phyloP scores from a whole-genome alignment of 306 rosid genomes.

The Erythrophleum fordii region DNA sequence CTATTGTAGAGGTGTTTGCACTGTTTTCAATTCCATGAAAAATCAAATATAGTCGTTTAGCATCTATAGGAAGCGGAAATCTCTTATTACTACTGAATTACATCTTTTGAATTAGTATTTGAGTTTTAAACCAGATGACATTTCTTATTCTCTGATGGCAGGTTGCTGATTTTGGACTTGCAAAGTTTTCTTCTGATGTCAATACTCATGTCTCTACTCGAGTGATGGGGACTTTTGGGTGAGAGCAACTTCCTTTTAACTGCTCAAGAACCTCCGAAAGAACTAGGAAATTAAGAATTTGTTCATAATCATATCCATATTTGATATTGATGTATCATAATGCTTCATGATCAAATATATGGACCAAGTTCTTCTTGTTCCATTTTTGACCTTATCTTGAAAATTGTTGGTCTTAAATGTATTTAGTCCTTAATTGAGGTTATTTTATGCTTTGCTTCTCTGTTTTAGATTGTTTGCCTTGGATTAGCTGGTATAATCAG shows the following conservation, averaged over 20 bases:
- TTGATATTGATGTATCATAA: not conserved
- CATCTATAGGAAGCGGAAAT: not conserved
- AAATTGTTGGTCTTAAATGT: not conserved
- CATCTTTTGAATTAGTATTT: not conserved
- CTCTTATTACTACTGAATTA: not conserved
- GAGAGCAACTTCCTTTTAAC: slow-evolving; percentile 42
- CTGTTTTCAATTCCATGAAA: slow-evolving; percentile 2
- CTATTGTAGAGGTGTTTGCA: not conserved
- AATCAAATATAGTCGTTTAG: not conserved
- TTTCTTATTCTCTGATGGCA: slow-evolving; percentile 37
- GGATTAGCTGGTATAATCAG: not conserved
- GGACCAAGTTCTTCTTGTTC: not conserved
- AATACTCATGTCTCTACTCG: slow-evolving; percentile 96
- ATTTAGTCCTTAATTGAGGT: not conserved
- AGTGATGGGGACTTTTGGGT: slow-evolving; percentile 99
- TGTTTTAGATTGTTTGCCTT: not conserved
- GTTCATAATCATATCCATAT: not conserved
- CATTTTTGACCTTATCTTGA: not conserved
- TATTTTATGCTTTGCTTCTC: not conserved
- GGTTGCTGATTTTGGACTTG: slow-evolving; percentile 99
- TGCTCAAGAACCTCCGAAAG: slow-evolving; percentile 29
- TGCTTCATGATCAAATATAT: not conserved
- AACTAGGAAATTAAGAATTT: not conserved
- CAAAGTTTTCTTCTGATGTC: slow-evolving; percentile 77
- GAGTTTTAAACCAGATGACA: not conserved